A percentile compares a stretch with the other conserved stretches of the same genome.
These are phyloP conservation scores for Penicillium subrubescens DNA, from an alignment of 495 filamentous ascomycete genomes.

Conservation along the genomic window DNA sequence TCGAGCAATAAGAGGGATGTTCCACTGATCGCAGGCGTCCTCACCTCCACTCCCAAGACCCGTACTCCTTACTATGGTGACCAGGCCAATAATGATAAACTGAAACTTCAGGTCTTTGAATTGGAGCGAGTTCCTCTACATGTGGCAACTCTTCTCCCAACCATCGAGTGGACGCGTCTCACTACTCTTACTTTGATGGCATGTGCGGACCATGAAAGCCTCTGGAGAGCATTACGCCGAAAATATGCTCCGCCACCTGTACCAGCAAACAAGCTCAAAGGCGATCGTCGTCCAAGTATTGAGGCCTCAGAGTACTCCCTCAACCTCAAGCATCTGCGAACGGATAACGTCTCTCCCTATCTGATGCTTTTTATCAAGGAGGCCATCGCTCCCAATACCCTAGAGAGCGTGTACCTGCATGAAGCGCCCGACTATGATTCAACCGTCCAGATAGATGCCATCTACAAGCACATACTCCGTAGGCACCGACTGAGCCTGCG, in stretches of 20 bases:
- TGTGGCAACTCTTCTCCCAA: constrained; percentile 64
- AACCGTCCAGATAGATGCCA: constrained; percentile 67
- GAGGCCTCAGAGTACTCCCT: constrained; percentile 61
- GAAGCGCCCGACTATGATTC: constrained; percentile 62
- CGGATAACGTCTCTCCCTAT: constrained; percentile 73
- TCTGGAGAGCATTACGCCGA: constrained; percentile 79
- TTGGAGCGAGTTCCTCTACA: constrained; percentile 81
- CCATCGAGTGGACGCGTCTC: constrained; percentile 78
- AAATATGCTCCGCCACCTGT: constrained; percentile 61
- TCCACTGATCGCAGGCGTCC: neutral
- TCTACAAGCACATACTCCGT: constrained; percentile 74
- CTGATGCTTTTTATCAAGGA: constrained; percentile 85
- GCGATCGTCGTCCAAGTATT: constrained; percentile 16
- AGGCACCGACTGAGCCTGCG: constrained; percentile 72
- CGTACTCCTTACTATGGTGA: neutral
- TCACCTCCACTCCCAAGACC: constrained; percentile 1
- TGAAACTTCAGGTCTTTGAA: constrained; percentile 76
- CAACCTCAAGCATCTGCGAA: constrained; percentile 78
- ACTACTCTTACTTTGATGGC: constrained; percentile 81
- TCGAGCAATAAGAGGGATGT: neutral
- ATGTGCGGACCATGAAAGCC: constrained; percentile 73
- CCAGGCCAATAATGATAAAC: constrained; percentile 22
- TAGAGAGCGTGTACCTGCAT: constrained; percentile 85
- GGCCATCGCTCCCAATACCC: constrained; percentile 78
- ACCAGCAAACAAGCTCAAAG: constrained; percentile 24